Conservation (phyloP, 805 yeast genomes). For the Saccharomycopsis fodiens region DNA sequence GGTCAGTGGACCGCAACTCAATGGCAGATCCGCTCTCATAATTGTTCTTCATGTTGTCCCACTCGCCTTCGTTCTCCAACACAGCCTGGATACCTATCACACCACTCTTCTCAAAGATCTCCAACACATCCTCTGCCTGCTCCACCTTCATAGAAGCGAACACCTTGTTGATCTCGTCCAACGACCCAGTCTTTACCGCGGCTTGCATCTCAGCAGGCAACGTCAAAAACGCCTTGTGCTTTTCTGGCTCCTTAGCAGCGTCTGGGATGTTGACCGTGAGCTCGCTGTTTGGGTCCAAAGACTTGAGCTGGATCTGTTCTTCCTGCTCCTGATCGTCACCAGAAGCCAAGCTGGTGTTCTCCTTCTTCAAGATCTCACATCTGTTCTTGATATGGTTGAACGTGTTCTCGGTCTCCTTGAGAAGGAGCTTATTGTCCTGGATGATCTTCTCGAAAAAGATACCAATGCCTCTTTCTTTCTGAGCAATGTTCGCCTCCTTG, state of each 20-base stretch:
- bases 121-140: slow-evolving; percentile 75
- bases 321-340: slow-evolving; percentile 27
- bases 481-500: background rate
- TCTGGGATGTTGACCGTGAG: slow-evolving; percentile 64
- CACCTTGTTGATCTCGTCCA: slow-evolving; percentile 77
- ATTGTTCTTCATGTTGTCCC: slow-evolving; percentile 31
- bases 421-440: slow-evolving; percentile 54
- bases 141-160: slow-evolving; percentile 65
- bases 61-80: slow-evolving; percentile 66
- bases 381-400: slow-evolving; percentile 67
- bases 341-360: slow-evolving; percentile 29
- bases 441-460: slow-evolving; percentile 59
- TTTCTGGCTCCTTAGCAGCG: slow-evolving; percentile 34
- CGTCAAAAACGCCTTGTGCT: slow-evolving; percentile 48
- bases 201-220: slow-evolving; percentile 57
- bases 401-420: slow-evolving; percentile 67
- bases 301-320: slow-evolving; percentile 74
- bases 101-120: slow-evolving; percentile 68
- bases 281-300: slow-evolving; percentile 78
- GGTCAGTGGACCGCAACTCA: slow-evolving; percentile 84
- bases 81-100: slow-evolving; percentile 77
- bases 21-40: slow-evolving; percentile 40
- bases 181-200: slow-evolving; percentile 64
- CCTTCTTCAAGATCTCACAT: slow-evolving; percentile 57
- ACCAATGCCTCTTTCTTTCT: slow-evolving; percentile 35